A percentile compares a stretch with the other conserved stretches of the same genome.
phyloP scores from a whole-genome alignment of 768 basidiomycete species.

The Tylopilus plumbeoviolaceoides region DNA sequence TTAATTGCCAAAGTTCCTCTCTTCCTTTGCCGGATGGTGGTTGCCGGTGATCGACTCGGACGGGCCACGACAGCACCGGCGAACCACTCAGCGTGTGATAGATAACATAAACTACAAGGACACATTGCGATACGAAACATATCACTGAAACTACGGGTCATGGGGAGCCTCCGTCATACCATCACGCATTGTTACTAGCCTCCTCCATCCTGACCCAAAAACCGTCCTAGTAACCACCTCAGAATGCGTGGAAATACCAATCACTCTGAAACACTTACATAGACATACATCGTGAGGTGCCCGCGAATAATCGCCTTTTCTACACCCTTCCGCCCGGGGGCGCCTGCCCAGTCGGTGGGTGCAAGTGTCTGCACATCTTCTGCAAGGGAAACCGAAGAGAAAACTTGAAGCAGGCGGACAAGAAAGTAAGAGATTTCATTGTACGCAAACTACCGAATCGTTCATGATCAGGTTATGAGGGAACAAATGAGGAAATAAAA shows the following conservation, averaged over 20 bases:
- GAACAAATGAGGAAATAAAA: no score
- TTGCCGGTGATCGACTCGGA: no score
- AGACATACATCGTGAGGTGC: conserved; percentile 53
- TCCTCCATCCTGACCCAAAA: conserved; percentile 28
- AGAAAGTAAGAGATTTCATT: conserved; percentile 63
- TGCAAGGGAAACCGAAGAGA: conserved; percentile 43
- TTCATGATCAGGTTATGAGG: background rate
- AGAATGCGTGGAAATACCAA: background rate
- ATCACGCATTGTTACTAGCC: background rate
- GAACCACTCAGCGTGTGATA: no score
- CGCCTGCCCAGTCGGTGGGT: conserved; percentile 41
- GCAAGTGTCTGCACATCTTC: conserved; percentile 43
- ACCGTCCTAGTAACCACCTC: conserved; percentile 15
- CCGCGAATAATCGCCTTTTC: conserved; percentile 44
- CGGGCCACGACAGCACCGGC: no score
- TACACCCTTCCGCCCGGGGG: conserved; percentile 34
- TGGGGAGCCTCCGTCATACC: no score
- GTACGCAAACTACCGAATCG: conserved; percentile 51
- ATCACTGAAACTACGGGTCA: no score
- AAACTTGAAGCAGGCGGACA: conserved; percentile 53
- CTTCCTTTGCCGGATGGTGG: no score
- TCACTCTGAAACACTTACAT: conserved; percentile 29
- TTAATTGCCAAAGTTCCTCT: no score
- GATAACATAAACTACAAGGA: no score
- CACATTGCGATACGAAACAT: no score